A percentile compares a stretch with the other conserved stretches of the same genome.
These are phyloP conservation scores for Lunularia cruciata DNA, from an alignment of 225 moss, liverwort and hornwort species.

Conservation along the genomic window DNA sequence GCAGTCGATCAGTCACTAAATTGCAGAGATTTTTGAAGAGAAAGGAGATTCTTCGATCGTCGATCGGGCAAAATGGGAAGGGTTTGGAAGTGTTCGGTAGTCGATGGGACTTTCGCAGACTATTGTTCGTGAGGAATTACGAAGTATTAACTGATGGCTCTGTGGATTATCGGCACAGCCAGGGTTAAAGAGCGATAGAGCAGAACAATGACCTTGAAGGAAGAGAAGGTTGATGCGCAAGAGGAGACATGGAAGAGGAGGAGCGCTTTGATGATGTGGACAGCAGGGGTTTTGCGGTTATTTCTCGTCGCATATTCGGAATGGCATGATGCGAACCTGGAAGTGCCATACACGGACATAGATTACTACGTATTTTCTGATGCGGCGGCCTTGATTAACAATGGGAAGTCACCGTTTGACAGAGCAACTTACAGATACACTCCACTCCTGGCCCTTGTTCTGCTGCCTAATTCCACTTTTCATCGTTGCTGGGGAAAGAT, in stretches of 20 bases:
- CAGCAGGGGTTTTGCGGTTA: constrained; percentile 62
- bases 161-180: too few species aligned
- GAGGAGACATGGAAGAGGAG: constrained; percentile 29
- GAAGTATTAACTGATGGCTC: too few species aligned
- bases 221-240: not conserved
- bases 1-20: too few species aligned
- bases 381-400: constrained; percentile 68
- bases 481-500: constrained; percentile 97
- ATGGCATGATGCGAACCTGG: constrained; percentile 87
- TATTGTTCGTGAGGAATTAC: too few species aligned
- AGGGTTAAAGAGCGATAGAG: not conserved
- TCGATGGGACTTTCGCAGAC: too few species aligned
- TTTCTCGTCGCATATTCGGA: constrained; percentile 74
- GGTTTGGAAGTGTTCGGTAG: too few species aligned
- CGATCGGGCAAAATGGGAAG: too few species aligned
- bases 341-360: constrained; percentile 90
- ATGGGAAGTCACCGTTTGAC: constrained; percentile 79
- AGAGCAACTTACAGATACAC: constrained; percentile 88
- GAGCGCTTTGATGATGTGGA: constrained; percentile 36
- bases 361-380: constrained; percentile 96
- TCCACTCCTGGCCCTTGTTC: constrained; percentile 73
- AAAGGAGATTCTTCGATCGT: too few species aligned
- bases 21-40: too few species aligned
- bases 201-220: not conserved
- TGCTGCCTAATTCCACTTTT: constrained; percentile 67